Evolutionary conservation across 345 rosid genomes (phyloP), one percentile per base, ranked within the genome.

Genomic region (Linum tenue): DNA sequence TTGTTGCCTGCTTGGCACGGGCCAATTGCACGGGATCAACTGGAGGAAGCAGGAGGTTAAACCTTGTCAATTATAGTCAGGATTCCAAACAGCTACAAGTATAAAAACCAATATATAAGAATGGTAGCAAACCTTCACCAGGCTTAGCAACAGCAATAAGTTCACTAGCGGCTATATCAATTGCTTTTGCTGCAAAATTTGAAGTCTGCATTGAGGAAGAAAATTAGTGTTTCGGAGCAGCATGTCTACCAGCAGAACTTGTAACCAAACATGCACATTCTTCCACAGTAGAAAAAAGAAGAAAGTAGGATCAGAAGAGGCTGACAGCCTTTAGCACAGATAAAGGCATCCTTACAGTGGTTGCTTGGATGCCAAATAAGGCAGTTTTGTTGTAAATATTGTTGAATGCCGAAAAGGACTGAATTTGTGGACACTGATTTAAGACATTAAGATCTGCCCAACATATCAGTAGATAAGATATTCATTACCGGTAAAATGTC

Each of bases 401-500:
- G 83, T 71, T 83, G 81, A 94, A 94, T 66, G 99, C 95, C 0
- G 92, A 81, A 77, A 90, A 88, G 2, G 88, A 79, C 14, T 90
- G 91, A 68, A 86, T 75, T 77, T 83, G 85, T 50, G 80, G 85
- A 81, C 81, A 78, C 75, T 84, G 74, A 63, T 86, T 88, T 78
- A 94, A 78, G 62, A 86, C 86, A 41, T 79, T 77, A 56, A 80
- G 85, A 88, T 90, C 97, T 94, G 89, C 67, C 38, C 67, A 62
- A 76, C 76, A 66, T 14, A 48, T 48, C 53, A 48, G 15, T 12
- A 7, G 7, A 48, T 9, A 9, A 48, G 2, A 48, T 5, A 1
- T 22, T 22, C 31, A 22, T 22, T 22, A 22, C 0, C 1, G 31
- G 0, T 1, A 22, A 1, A 5, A 15, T 9, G 53, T 48, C 7